Percentiles rank a stretch among this genome's conserved stretches.
Evolutionary conservation across 1,284 basidiomycete genomes (phyloP).

Genomic region (Cutaneotrichosporon spelunceum): DNA sequence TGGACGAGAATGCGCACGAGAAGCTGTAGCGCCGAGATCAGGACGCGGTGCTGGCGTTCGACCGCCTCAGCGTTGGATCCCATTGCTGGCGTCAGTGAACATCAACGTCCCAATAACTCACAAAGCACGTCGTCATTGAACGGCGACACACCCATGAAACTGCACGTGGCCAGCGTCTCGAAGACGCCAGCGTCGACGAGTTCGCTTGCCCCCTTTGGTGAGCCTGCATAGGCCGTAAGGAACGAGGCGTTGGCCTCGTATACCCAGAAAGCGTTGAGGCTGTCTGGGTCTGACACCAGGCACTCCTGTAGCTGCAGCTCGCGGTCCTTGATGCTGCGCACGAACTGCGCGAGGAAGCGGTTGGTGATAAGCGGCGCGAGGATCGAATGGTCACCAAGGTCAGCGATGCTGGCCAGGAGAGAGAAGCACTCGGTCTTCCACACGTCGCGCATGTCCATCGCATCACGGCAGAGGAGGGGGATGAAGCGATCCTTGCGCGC

Average conservation of each 20-base stretch:
- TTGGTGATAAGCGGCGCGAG: conserved; percentile 62
- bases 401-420: conserved; percentile 56
- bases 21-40: conserved; percentile 39
- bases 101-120: conserved; percentile 48
- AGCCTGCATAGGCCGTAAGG: conserved; percentile 77
- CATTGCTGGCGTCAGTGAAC: conserved; percentile 18
- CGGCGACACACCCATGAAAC: conserved; percentile 81
- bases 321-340: conserved; percentile 75
- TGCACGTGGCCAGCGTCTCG: conserved; percentile 74
- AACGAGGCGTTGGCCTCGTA: conserved; percentile 93
- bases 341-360: conserved; percentile 80
- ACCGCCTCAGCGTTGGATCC: conserved; percentile 27
- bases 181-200: conserved; percentile 77
- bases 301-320: conserved; percentile 76
- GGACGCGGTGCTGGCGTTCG: conserved; percentile 40
- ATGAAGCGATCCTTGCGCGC: conserved; percentile 66
- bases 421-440: conserved; percentile 84
- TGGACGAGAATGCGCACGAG: conserved; percentile 36
- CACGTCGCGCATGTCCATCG: conserved; percentile 88
- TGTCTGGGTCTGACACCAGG: conserved; percentile 87
- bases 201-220: conserved; percentile 75
- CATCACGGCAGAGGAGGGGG: conserved; percentile 76
- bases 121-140: conserved; percentile 75
- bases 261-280: conserved; percentile 83
- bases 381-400: conserved; percentile 60